Evolutionary conservation across 2,329 filamentous ascomycete species (phyloP).

Genomic region (Ilyonectria destructans): DNA sequence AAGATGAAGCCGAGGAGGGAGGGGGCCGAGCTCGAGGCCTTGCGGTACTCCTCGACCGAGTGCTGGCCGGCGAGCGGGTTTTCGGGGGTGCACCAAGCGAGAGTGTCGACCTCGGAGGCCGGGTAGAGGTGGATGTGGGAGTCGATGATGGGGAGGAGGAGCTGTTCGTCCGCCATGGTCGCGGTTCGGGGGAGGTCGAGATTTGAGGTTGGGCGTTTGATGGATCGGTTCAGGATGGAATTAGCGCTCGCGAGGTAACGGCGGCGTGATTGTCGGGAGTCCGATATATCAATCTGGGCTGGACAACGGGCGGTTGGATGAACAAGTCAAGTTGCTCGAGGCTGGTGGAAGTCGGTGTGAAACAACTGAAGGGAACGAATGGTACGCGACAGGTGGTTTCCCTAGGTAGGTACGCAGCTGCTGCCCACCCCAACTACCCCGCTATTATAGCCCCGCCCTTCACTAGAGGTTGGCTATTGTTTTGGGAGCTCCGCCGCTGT

Average conservation of each 20-base stretch:
- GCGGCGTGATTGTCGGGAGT: neutral
- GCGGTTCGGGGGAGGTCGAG: conserved; percentile 13
- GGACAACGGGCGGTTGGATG: neutral
- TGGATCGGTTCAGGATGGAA: neutral
- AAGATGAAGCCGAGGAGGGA: conserved; percentile 82
- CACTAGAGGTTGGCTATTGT: conserved; percentile 13
- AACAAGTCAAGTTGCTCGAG: conserved; percentile 13
- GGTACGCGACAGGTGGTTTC: conserved; percentile 11
- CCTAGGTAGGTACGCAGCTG: conserved; percentile 6
- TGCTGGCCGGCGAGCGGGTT: conserved; percentile 75
- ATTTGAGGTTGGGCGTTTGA: neutral
- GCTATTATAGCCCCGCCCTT: conserved; percentile 29
- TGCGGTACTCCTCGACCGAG: conserved; percentile 76
- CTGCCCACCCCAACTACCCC: conserved; percentile 26
- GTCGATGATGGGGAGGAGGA: conserved; percentile 80
- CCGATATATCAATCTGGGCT: neutral
- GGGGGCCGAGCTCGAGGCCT: conserved; percentile 58
- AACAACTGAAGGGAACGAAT: conserved; percentile 3
- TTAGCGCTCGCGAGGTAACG: neutral
- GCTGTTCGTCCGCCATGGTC: conserved; percentile 57
- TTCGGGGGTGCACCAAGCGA: conserved; percentile 78
- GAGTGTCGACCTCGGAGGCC: conserved; percentile 73
- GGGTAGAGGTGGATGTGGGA: conserved; percentile 94
- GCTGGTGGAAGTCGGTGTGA: conserved; percentile 28
- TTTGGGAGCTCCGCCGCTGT: neutral